Conservation (phyloP, 768 basidiomycete species). For the Coprinopsis sp. region DNA sequence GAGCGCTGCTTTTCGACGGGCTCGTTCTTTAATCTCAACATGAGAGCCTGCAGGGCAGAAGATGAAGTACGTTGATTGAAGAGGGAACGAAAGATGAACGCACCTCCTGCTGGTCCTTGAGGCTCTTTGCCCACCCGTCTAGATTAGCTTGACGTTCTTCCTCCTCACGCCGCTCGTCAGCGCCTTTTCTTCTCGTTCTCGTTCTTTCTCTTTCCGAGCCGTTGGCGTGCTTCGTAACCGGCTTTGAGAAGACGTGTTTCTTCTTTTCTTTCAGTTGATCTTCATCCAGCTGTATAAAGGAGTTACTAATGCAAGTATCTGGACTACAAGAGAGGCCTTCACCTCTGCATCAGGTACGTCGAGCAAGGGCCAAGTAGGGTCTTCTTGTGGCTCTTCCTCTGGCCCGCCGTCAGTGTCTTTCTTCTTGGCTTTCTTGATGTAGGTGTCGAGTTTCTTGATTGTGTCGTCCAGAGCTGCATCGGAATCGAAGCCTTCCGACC, state of each 20-base stretch:
- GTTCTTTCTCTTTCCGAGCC: conserved; percentile 85
- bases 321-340: conserved; percentile 13
- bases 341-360: conserved; percentile 89
- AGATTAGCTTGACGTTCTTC: conserved; percentile 73
- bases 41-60: conserved; percentile 49
- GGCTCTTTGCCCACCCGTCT: conserved; percentile 64
- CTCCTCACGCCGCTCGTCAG: conserved; percentile 69
- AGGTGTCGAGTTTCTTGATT: conserved; percentile 81
- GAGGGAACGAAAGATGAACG: neutral
- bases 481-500: conserved; percentile 68
- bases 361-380: conserved; percentile 85
- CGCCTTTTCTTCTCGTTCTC: conserved; percentile 72
- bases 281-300: conserved; percentile 63
- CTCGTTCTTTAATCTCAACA: conserved; percentile 84
- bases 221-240: conserved; percentile 85
- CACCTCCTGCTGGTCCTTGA: conserved; percentile 82
- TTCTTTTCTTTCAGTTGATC: conserved; percentile 92
- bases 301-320: neutral
- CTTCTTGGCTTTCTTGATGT: conserved; percentile 78
- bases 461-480: conserved; percentile 75
- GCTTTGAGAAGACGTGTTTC: conserved; percentile 89
- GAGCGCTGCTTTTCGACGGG: conserved; percentile 72
- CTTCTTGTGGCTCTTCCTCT: conserved; percentile 53
- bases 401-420: conserved; percentile 69
- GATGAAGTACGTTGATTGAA: neutral